Conservation (phyloP, 2,329 filamentous ascomycete species). For the Clonostachys rhizophaga region DNA sequence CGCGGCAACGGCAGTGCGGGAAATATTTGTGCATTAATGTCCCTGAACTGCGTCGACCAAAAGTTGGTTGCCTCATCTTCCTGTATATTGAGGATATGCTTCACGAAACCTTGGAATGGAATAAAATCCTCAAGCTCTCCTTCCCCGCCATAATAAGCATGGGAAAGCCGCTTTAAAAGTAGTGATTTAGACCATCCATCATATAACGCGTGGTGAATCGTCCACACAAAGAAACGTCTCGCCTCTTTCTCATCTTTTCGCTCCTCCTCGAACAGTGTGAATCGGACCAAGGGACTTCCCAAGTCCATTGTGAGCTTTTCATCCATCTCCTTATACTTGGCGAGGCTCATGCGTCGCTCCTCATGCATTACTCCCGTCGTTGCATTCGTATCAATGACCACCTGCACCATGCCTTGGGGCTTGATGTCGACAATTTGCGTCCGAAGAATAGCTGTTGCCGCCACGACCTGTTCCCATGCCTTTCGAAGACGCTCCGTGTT, state of each 20-base stretch:
- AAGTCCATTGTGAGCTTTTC: too few species aligned
- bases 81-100: slow-evolving; percentile 2
- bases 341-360: background rate
- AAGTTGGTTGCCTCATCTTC: slow-evolving; percentile 1
- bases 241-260: background rate
- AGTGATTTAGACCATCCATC: slow-evolving; percentile 6
- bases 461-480: slow-evolving; percentile 34
- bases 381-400: slow-evolving; percentile 27
- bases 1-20: background rate
- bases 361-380: slow-evolving; percentile 1
- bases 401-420: slow-evolving; percentile 37
- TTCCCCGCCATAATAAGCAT: too few species aligned
- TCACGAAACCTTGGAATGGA: slow-evolving; percentile 2
- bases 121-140: too few species aligned
- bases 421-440: slow-evolving; percentile 43
- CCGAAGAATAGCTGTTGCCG: slow-evolving; percentile 33
- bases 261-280: too few species aligned
- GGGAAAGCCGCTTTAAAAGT: too few species aligned
- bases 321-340: too few species aligned
- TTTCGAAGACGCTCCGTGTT: slow-evolving; percentile 28
- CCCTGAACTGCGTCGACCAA: slow-evolving; percentile 2
- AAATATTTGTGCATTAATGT: background rate
- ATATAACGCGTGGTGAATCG: slow-evolving; percentile 13
- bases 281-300: too few species aligned
- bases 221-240: slow-evolving; percentile 8